Evolutionary conservation across 192 early-diverging fungal genomes (phyloP).

Genomic region (Coemansia sp.): DNA sequence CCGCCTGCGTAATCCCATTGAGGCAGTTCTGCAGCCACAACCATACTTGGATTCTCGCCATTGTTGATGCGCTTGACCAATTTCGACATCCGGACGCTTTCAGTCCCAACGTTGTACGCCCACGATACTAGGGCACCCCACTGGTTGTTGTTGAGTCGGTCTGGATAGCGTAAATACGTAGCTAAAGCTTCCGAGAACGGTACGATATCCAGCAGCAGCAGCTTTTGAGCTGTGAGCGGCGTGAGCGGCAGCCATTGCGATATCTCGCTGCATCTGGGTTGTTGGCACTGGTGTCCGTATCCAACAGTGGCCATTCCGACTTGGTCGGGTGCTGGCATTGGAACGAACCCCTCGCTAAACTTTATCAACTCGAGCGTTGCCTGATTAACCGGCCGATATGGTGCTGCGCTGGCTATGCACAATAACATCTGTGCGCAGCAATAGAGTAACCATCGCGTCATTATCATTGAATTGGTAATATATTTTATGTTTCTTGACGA

Average conservation of each 20-base stretch:
- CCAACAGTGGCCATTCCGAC: conserved; percentile 44
- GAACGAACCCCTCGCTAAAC: conserved; percentile 37
- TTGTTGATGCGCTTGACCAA: conserved; percentile 21
- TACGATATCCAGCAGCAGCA: conserved; percentile 35
- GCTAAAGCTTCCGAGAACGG: conserved; percentile 14
- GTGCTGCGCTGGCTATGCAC: background rate
- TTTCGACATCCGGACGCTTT: conserved; percentile 7
- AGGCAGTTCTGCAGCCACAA: conserved; percentile 25
- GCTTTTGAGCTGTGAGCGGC: conserved; percentile 13
- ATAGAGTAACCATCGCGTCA: no score
- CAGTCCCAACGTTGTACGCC: conserved; percentile 34
- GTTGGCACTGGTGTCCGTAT: conserved; percentile 47
- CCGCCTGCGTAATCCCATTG: conserved; percentile 19
- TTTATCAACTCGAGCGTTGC: conserved; percentile 34
- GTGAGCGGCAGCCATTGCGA: conserved; percentile 15
- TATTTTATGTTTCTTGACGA: no score
- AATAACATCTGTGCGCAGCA: background rate
- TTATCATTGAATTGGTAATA: no score
- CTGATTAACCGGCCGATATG: conserved; percentile 6
- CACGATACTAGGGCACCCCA: conserved; percentile 39
- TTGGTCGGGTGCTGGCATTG: conserved; percentile 32
- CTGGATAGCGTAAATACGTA: background rate
- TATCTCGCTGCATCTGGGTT: conserved; percentile 23
- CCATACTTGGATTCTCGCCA: conserved; percentile 12
- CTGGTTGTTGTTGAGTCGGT: conserved; percentile 33